Evolutionary conservation across 805 yeast species (phyloP).

Genomic region (Yarrowia sp.): DNA sequence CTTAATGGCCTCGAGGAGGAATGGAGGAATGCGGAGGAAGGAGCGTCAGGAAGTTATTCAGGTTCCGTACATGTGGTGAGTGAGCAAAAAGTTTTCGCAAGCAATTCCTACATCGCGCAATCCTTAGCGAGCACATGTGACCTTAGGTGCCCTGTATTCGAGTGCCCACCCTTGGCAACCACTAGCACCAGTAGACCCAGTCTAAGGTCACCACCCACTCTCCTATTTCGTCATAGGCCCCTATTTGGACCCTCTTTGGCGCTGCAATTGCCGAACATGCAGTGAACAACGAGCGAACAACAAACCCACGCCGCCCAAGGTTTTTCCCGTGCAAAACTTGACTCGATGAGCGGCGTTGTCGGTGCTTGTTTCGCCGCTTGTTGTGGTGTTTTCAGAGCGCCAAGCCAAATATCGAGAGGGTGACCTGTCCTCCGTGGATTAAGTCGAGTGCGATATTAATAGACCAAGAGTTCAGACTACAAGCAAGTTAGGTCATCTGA

Average conservation of each 20-base stretch:
- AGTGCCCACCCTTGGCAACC: background rate
- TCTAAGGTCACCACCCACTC: background rate
- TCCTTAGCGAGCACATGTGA: too few relatives aligned
- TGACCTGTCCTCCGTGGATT: slow-evolving; percentile 5
- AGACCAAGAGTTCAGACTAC: too few relatives aligned
- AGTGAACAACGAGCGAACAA: slow-evolving; percentile 12
- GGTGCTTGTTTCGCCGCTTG: slow-evolving; percentile 2
- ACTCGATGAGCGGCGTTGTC: background rate
- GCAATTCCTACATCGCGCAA: too few relatives aligned
- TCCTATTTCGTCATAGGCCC: slow-evolving; percentile 13
- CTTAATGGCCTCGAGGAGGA: background rate
- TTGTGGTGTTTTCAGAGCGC: background rate
- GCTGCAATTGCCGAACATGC: background rate
- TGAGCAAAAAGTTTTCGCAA: too few relatives aligned
- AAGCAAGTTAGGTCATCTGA: too few relatives aligned
- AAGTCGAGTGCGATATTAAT: too few relatives aligned
- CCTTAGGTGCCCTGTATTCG: too few relatives aligned
- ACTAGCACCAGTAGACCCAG: background rate
- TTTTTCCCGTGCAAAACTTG: background rate
- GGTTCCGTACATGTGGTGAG: too few relatives aligned
- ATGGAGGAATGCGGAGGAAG: background rate
- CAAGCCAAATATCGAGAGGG: slow-evolving; percentile 8
- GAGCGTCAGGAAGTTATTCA: too few relatives aligned
- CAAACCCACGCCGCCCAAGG: background rate
- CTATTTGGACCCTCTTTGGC: background rate